Evolutionary conservation across 345 rosid genomes (phyloP), one percentile per base, ranked within the genome.

Genomic region (Eucalyptus tenuipes): DNA sequence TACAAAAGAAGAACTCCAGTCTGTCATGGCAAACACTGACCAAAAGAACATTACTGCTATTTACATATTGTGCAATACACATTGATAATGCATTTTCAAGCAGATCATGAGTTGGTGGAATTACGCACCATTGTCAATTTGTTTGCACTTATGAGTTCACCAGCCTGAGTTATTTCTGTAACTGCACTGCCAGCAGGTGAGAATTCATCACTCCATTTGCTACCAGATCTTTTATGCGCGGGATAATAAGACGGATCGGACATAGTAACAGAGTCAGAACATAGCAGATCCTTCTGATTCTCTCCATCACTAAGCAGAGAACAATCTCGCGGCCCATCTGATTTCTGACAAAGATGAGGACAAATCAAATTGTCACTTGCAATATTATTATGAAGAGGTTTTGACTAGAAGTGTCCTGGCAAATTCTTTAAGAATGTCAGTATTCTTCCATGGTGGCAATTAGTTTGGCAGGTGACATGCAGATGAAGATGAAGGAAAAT

Each of bases 181-280:
- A 95, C 89, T 17, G 94, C 90, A 92, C 98, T 94, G 91, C 95
- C 92, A 87, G 89, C 89, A 40, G 95, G 93, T 75, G 97, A 95
- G 90, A 95, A 91, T 88, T 98, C 98, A 48, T 92, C 95, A 93
- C 95, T 96, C 94, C 94, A 91, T 94, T 92, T 95, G 96, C 98
- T 95, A 87, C 97, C 94, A 88, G 96, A 94, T 91, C 95, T 93
- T 90, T 88, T 92, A 92, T 94, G 98, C 71, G 92, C 94, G 85
- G 90, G 91, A 91, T 94, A 95, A 88, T 59, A 84, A 91, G 97
- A 93, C 86, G 91, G 87, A 90, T 95, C 98, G 44, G 92, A 90
- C 88, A 93, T 86, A 88, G 93, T 87, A 82, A 88, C 93, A 88
- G 93, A 91, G 80, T 92, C 89, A n/a, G 94, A 90, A 90, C 96